Percentiles rank a stretch among this genome's conserved stretches.
These are phyloP conservation scores for Tetrahymena borealis DNA, from an alignment of 73 alveolate species.

Conservation along the genomic window DNA sequence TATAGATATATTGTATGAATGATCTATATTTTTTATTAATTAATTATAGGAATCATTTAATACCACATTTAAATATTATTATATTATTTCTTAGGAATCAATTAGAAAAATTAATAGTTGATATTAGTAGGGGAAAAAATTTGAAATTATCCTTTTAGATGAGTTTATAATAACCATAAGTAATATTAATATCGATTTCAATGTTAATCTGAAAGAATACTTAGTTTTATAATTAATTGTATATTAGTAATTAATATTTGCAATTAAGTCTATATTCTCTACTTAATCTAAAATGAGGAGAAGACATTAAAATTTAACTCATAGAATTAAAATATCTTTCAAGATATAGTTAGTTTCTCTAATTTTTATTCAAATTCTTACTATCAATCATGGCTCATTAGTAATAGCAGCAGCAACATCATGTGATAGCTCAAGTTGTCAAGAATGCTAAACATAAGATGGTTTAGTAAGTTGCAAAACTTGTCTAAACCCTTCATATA, in stretches of 20 bases:
- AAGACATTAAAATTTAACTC: no score
- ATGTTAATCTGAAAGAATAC: background rate
- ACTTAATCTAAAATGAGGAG: no score
- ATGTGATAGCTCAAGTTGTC: background rate
- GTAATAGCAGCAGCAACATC: background rate
- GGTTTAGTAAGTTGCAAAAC: background rate
- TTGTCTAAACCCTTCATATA: background rate
- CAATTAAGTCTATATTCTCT: no score
- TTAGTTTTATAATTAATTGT: background rate
- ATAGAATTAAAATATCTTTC: no score
- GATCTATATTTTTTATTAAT: no score
- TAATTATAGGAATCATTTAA: no score
- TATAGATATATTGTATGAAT: no score
- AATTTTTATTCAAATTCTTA: no score
- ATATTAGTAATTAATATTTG: background rate
- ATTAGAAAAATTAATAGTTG: no score
- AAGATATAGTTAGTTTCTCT: no score
- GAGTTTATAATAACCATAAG: background rate
- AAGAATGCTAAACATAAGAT: background rate
- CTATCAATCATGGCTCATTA: background rate
- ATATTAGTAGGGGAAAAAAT: background rate
- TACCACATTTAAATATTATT: no score
- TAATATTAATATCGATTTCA: background rate
- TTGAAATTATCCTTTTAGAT: background rate
- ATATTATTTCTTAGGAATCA: no score